Evolutionary conservation across 1,284 basidiomycete species (phyloP).

Genomic region (Stygiomarasmius scandens): DNA sequence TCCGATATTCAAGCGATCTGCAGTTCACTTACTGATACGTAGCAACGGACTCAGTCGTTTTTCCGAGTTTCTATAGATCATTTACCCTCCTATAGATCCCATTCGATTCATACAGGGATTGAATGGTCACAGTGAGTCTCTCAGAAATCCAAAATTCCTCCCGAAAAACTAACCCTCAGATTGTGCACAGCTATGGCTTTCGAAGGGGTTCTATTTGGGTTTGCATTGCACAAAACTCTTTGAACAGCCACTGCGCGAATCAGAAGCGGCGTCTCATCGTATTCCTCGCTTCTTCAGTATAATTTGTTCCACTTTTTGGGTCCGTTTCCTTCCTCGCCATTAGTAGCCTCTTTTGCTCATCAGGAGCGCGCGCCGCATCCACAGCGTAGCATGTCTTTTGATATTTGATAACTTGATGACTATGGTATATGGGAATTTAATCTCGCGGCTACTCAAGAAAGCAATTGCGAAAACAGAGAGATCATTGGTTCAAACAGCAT

Average conservation of each 20-base stretch:
- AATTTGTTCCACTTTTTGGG: conserved; percentile 46
- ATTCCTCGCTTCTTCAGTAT: conserved; percentile 36
- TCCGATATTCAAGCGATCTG: conserved; percentile 18
- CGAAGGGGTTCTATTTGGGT: conserved; percentile 42
- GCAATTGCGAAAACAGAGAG: too few relatives aligned
- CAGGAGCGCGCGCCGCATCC: too few relatives aligned
- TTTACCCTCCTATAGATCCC: conserved; percentile 44
- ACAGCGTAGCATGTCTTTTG: too few relatives aligned
- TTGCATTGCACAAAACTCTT: conserved; percentile 37
- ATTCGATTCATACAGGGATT: conserved; percentile 43
- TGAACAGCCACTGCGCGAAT: conserved; percentile 25
- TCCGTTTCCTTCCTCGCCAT: conserved; percentile 15
- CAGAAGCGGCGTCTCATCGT: conserved; percentile 28
- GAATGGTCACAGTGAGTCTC: conserved; percentile 49
- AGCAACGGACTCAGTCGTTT: conserved; percentile 38
- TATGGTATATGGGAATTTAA: too few relatives aligned
- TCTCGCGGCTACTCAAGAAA: too few relatives aligned
- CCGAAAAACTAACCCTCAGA: too few relatives aligned
- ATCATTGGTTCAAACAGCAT: too few relatives aligned
- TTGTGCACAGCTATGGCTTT: conserved; percentile 37
- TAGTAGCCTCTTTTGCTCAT: too few relatives aligned
- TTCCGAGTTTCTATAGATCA: conserved; percentile 41
- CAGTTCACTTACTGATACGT: conserved; percentile 30
- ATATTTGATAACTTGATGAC: too few relatives aligned
- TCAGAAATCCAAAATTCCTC: not conserved